These are phyloP conservation scores for Leccinum broughii DNA, from an alignment of 768 basidiomycete genomes.

Conservation along the genomic window DNA sequence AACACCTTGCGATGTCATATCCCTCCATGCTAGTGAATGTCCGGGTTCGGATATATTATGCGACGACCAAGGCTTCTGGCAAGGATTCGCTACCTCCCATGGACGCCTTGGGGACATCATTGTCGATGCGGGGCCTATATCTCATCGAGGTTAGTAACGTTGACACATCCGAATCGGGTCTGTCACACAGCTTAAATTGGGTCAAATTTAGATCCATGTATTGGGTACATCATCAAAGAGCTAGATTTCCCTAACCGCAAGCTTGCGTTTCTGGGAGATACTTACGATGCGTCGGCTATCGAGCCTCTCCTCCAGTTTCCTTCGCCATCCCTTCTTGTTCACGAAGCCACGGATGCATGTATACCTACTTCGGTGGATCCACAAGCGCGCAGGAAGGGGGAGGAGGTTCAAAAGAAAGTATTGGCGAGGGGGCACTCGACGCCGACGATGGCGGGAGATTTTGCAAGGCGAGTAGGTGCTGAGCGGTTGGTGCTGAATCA, in stretches of 20 bases:
- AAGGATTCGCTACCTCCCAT: slow-evolving; percentile 42
- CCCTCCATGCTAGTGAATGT: slow-evolving; percentile 64
- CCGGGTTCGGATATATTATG: slow-evolving; percentile 60
- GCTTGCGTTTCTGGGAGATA: slow-evolving; percentile 78
- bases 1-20: slow-evolving; percentile 48
- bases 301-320: slow-evolving; percentile 54
- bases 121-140: slow-evolving; percentile 76
- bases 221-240: slow-evolving; percentile 78
- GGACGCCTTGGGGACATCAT: slow-evolving; percentile 44
- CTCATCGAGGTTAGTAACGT: slow-evolving; percentile 62
- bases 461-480: slow-evolving; percentile 64
- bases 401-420: slow-evolving; percentile 48
- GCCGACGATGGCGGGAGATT: slow-evolving; percentile 73
- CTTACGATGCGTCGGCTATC: slow-evolving; percentile 60
- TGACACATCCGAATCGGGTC: neutral
- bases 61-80: slow-evolving; percentile 65
- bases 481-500: slow-evolving; percentile 73
- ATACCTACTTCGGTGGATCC: slow-evolving; percentile 59
- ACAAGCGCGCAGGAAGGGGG: slow-evolving; percentile 42
- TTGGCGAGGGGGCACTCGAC: slow-evolving; percentile 77
- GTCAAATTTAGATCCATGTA: slow-evolving; percentile 62
- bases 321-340: slow-evolving; percentile 69
- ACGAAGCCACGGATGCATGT: slow-evolving; percentile 80
- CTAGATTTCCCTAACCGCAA: slow-evolving; percentile 50
- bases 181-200: neutral